Evolutionary conservation across 2,329 filamentous ascomycete species (phyloP).

Genomic region (Alternaria incomplexa): DNA sequence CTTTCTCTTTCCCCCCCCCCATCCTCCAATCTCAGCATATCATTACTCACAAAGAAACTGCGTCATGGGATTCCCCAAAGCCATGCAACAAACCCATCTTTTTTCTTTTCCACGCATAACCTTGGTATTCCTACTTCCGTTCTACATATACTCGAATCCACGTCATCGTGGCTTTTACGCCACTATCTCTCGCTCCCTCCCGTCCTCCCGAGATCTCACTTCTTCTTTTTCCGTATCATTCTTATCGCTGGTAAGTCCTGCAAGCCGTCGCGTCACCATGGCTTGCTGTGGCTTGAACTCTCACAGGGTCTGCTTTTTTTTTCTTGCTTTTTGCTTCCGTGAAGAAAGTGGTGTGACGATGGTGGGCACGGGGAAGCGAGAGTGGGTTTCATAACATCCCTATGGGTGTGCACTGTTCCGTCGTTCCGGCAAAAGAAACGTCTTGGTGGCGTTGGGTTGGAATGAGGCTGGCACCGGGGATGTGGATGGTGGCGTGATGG

Average conservation of each 20-base stretch:
- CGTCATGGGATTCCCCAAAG: background rate
- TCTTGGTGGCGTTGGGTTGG: background rate
- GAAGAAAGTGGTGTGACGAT: too few species aligned
- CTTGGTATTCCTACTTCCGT: background rate
- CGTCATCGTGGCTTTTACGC: background rate
- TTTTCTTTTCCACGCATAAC: background rate
- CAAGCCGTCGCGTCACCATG: background rate
- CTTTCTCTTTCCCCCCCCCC: background rate
- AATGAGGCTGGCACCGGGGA: background rate
- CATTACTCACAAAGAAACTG: background rate
- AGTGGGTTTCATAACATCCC: background rate
- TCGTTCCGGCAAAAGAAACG: background rate
- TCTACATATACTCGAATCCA: background rate
- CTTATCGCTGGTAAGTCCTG: background rate
- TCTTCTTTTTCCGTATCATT: background rate
- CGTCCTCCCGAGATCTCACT: background rate
- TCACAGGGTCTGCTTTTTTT: background rate
- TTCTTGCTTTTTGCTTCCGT: background rate
- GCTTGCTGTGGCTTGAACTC: background rate
- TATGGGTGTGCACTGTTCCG: background rate
- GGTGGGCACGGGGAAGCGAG: background rate
- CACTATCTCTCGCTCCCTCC: background rate
- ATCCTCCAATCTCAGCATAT: background rate
- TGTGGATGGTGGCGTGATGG: background rate
- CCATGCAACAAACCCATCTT: too few species aligned